Evolutionary conservation across 2,329 filamentous ascomycete species (phyloP).

Genomic region (Graphilbum ipis-grandicollis): DNA sequence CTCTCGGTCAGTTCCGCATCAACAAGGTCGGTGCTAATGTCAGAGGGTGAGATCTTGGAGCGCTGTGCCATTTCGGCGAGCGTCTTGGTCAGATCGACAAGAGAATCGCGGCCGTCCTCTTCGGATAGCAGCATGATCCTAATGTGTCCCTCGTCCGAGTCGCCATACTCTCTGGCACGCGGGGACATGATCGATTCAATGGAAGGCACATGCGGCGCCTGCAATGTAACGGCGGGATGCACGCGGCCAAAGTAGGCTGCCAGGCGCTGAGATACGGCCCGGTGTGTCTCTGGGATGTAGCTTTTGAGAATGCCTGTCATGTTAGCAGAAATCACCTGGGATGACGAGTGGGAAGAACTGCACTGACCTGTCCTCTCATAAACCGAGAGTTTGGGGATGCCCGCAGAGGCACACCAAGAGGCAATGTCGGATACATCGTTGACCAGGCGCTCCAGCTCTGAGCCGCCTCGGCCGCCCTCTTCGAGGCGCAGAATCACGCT

Average conservation of each 20-base stretch:
- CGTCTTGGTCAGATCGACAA: conserved; percentile 90
- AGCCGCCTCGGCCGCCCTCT: conserved; percentile 47
- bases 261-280: conserved; percentile 62
- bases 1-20: conserved; percentile 70
- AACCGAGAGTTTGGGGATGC: conserved; percentile 72
- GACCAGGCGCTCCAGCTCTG: conserved; percentile 66
- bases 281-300: conserved; percentile 72
- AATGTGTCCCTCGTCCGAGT: conserved; percentile 22
- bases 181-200: conserved; percentile 27
- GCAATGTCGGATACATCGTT: conserved; percentile 84
- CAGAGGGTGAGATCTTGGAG: conserved; percentile 60
- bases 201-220: conserved; percentile 51
- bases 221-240: conserved; percentile 54
- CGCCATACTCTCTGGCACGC: conserved; percentile 16
- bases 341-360: too few relatives aligned
- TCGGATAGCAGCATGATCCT: conserved; percentile 64
- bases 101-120: conserved; percentile 79
- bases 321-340: too few relatives aligned
- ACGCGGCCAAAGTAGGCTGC: conserved; percentile 71
- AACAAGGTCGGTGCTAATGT: conserved; percentile 74
- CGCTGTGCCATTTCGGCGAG: conserved; percentile 89
- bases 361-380: conserved; percentile 76
- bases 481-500: conserved; percentile 71
- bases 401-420: conserved; percentile 82
- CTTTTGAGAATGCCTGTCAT: conserved; percentile 65